Base-by-base conservation (phyloP, 371 early-diverging fungal species). In the Synchytrium microbalum region DNA sequence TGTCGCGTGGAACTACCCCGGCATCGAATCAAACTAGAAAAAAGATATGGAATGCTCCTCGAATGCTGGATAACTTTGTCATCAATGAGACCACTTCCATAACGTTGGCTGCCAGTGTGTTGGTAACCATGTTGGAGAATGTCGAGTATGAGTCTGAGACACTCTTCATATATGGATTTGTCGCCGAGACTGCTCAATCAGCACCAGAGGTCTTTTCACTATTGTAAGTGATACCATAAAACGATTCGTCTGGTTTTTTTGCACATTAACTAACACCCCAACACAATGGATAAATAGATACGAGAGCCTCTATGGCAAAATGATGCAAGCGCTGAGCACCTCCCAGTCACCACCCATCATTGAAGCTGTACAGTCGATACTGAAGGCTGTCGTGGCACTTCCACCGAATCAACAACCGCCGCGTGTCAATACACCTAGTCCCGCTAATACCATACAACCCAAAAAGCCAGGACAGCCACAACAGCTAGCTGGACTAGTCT, bases 131-230 rank as follows among this genome's bases (percentile, higher is more conserved):
- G 77, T 76, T 95, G 60, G 86, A 93, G 69, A 83, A 82, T 63
- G 82, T 90, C 0, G 93, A 93, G 59, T 84, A 83, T 25, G 92
- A 91, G 62, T 81, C 87, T n/a, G 93, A 95, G 75, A 79, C 84
- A 14, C 68, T 87, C 63, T 89, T 90, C 68, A 75, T 95, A 31
- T 93, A 93, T 66, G 86, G 88, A 10, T 78, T 93, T 64, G 73
- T 95, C 30, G 86, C 90, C 24, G 91, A 90, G 73, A 86, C 86
- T 30, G 88, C 91, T 10, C 46, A 38, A 19, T 5, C 46, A 19
- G 78, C 86, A 54, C 93, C 92, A 0, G 86, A 89, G 59, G 81
- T 86, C 30, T 87, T 91, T 75, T 72, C 85, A 2, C 70, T 88
- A 31, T 80, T 91, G 84, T 89, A 84, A 80, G 83, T 78, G 32